These are phyloP conservation scores for Pythium biforme DNA, from an alignment of 352 stramenopile species.

Conservation along the genomic window DNA sequence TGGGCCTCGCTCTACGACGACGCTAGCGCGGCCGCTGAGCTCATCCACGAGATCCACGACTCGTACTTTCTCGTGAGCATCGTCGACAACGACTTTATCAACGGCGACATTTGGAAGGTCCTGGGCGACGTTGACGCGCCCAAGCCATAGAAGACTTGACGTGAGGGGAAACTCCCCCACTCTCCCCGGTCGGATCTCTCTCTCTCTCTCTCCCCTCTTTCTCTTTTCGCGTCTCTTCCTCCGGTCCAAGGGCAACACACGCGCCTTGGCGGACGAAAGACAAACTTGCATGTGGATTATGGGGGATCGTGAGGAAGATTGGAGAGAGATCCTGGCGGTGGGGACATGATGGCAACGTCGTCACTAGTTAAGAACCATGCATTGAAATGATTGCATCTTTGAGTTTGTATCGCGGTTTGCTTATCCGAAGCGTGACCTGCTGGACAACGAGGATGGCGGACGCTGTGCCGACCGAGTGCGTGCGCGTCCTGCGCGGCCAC, in stretches of 20 bases:
- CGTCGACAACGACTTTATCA: constrained; percentile 98
- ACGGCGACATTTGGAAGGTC: constrained; percentile 84
- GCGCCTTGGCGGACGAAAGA: constrained; percentile 16
- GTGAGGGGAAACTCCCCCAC: too few relatives aligned
- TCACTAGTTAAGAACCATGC: constrained; percentile 10
- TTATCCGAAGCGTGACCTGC: too few relatives aligned
- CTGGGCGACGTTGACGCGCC: constrained; percentile 36
- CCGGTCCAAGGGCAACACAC: constrained; percentile 5
- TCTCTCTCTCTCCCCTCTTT: constrained; percentile 6
- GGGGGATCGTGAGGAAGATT: not conserved
- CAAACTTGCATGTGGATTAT: not conserved
- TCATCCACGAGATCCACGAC: constrained; percentile 96
- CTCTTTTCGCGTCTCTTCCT: not conserved
- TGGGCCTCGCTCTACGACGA: constrained; percentile 97
- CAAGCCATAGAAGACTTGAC: not conserved
- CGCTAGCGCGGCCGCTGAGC: constrained; percentile 80
- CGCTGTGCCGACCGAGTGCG: constrained; percentile 26
- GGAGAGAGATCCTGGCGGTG: not conserved
- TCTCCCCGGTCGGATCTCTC: not conserved
- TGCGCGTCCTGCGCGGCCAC: constrained; percentile 64
- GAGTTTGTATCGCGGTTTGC: constrained; percentile 11
- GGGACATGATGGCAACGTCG: not conserved
- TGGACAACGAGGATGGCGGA: not conserved
- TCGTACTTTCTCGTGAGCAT: constrained; percentile 98
- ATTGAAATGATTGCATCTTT: constrained; percentile 14